Conservation (phyloP, 805 yeast genomes). For the Teunomyces barrocoloradensis region DNA sequence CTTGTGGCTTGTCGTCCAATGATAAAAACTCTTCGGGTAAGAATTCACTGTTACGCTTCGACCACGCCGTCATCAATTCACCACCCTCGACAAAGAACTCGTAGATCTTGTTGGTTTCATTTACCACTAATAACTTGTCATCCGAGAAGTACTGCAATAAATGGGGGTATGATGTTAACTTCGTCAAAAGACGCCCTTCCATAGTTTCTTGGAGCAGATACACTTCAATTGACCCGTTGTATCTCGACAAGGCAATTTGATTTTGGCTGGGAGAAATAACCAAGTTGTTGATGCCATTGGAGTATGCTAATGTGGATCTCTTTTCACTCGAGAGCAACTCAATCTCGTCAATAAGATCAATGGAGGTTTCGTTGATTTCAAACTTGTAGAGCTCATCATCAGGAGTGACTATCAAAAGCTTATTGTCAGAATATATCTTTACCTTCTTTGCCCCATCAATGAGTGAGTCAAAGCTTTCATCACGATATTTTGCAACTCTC, state of each 20-base stretch:
- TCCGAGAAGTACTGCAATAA: slow-evolving; percentile 54
- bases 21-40: slow-evolving; percentile 63
- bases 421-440: slow-evolving; percentile 43
- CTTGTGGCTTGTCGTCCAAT: slow-evolving; percentile 67
- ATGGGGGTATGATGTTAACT: slow-evolving; percentile 58
- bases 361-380: slow-evolving; percentile 22
- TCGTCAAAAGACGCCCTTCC: slow-evolving; percentile 47
- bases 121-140: slow-evolving; percentile 57
- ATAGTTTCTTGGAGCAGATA: slow-evolving; percentile 22
- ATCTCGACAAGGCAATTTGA: slow-evolving; percentile 56
- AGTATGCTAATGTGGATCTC: slow-evolving; percentile 41
- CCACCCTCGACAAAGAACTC: slow-evolving; percentile 55
- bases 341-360: slow-evolving; percentile 42
- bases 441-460: slow-evolving; percentile 57
- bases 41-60: slow-evolving; percentile 68
- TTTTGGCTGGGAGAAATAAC: slow-evolving; percentile 46
- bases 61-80: slow-evolving; percentile 67
- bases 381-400: slow-evolving; percentile 59
- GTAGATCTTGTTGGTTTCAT: slow-evolving; percentile 70
- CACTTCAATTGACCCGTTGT: slow-evolving; percentile 64
- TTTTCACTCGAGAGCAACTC: slow-evolving; percentile 21
- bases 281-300: slow-evolving; percentile 51
- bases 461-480: slow-evolving; percentile 36
- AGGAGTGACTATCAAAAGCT: slow-evolving; percentile 52
- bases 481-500: slow-evolving; percentile 53